Conservation (phyloP, 371 early-diverging fungal genomes). For the Apophysomyces ossiformis region DNA sequence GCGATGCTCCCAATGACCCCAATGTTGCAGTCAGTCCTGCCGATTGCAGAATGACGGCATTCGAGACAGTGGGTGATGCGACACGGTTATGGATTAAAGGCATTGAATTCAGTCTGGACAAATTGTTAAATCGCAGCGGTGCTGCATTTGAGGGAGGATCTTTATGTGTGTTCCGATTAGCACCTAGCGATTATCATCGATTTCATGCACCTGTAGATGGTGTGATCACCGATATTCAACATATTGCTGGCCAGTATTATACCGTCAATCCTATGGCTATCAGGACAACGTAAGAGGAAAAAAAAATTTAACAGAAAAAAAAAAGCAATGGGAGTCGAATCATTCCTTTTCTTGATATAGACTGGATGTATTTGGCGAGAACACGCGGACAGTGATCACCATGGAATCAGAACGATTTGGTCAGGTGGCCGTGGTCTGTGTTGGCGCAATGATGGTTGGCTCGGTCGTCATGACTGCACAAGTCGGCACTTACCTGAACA, state of each 20-base stretch:
- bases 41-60: constrained; percentile 81
- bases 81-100: constrained; percentile 90
- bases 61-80: constrained; percentile 71
- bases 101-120: constrained; percentile 67
- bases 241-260: constrained; percentile 76
- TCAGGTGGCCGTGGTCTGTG: constrained; percentile 70
- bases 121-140: constrained; percentile 59
- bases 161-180: constrained; percentile 80
- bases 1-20: constrained; percentile 68
- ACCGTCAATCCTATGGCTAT: constrained; percentile 93
- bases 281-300: constrained; percentile 52
- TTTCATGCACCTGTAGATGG: constrained; percentile 88
- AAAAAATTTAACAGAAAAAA: background rate
- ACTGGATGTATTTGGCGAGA: constrained; percentile 86
- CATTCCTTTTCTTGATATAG: constrained; percentile 13
- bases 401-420: constrained; percentile 77
- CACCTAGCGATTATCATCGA: constrained; percentile 90
- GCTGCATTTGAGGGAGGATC: constrained; percentile 66
- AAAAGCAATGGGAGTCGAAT: background rate
- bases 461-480: constrained; percentile 74
- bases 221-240: constrained; percentile 55
- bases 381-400: constrained; percentile 73
- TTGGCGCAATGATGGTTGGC: constrained; percentile 93
- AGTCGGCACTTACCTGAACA: constrained; percentile 54
- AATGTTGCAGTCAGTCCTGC: constrained; percentile 78